These are phyloP conservation scores for Phaeomoniella chlamydospora DNA, from an alignment of 2,329 filamentous ascomycete genomes.

Conservation along the genomic window DNA sequence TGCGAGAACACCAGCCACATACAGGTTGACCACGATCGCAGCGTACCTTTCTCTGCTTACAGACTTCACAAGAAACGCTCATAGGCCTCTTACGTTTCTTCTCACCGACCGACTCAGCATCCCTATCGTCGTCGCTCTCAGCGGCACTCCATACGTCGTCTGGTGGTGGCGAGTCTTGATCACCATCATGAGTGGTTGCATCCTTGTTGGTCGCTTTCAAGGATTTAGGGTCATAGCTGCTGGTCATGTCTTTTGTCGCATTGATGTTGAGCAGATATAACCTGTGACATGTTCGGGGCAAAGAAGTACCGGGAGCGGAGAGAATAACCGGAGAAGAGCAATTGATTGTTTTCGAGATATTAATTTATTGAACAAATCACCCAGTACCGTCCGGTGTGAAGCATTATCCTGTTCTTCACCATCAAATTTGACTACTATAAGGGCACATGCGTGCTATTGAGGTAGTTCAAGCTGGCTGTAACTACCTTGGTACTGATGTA, in stretches of 20 bases:
- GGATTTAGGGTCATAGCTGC: not conserved
- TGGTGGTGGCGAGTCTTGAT: not conserved
- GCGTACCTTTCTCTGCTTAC: slow-evolving; percentile 30
- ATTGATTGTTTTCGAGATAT: no score
- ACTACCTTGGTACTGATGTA: no score
- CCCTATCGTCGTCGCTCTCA: slow-evolving; percentile 30
- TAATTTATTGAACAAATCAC: no score
- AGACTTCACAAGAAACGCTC: slow-evolving; percentile 22
- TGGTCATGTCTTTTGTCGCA: slow-evolving; percentile 9
- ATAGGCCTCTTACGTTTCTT: slow-evolving; percentile 40
- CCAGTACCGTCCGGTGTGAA: no score
- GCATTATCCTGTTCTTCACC: no score
- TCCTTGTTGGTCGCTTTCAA: not conserved
- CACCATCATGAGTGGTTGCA: not conserved
- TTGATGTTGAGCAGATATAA: slow-evolving; percentile 4
- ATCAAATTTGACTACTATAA: no score
- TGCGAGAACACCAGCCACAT: slow-evolving; percentile 59
- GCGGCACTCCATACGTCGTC: slow-evolving; percentile 5
- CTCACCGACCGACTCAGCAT: slow-evolving; percentile 25
- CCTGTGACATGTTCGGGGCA: slow-evolving; percentile 5
- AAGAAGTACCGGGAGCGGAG: slow-evolving; percentile 2
- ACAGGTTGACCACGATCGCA: slow-evolving; percentile 40
- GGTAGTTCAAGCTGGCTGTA: no score
- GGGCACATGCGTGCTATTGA: no score
- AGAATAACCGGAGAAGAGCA: slow-evolving; percentile 7